Evolutionary conservation across 2,329 filamentous ascomycete species (phyloP).

Genomic region (Epicoccum sorghinum): DNA sequence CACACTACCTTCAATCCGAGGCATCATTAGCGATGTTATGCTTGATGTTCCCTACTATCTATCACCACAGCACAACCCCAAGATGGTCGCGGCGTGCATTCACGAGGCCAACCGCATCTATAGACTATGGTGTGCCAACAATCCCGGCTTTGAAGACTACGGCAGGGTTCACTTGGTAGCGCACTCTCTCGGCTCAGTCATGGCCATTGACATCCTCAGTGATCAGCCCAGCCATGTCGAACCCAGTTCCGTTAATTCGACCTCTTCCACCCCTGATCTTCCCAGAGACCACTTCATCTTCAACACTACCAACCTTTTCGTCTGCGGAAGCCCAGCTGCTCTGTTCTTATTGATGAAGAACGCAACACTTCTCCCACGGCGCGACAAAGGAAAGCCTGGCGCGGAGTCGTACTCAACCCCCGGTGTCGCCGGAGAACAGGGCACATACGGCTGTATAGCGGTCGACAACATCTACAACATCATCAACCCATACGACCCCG

Average conservation of each 20-base stretch:
- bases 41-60: constrained; percentile 98
- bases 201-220: constrained; percentile 90
- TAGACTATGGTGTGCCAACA: constrained; percentile 91
- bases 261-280: constrained; percentile 54
- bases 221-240: constrained; percentile 80
- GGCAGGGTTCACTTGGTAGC: constrained; percentile 91
- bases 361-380: constrained; percentile 74
- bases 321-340: constrained; percentile 86
- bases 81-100: constrained; percentile 90
- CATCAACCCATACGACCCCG: constrained; percentile 76
- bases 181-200: constrained; percentile 91
- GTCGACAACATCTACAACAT: constrained; percentile 98
- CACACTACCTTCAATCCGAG: constrained; percentile 87
- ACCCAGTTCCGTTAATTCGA: constrained; percentile 41
- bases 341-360: constrained; percentile 90
- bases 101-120: constrained; percentile 96
- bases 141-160: constrained; percentile 78
- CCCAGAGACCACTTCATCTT: constrained; percentile 75
- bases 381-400: constrained; percentile 76
- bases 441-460: constrained; percentile 85
- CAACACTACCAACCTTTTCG: constrained; percentile 85
- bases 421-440: constrained; percentile 76
- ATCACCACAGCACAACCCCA: constrained; percentile 85
- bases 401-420: constrained; percentile 62
- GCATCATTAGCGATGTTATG: constrained; percentile 96